Base-by-base conservation (phyloP, 2,329 filamentous ascomycete genomes). In the Penicillium sp. region DNA sequence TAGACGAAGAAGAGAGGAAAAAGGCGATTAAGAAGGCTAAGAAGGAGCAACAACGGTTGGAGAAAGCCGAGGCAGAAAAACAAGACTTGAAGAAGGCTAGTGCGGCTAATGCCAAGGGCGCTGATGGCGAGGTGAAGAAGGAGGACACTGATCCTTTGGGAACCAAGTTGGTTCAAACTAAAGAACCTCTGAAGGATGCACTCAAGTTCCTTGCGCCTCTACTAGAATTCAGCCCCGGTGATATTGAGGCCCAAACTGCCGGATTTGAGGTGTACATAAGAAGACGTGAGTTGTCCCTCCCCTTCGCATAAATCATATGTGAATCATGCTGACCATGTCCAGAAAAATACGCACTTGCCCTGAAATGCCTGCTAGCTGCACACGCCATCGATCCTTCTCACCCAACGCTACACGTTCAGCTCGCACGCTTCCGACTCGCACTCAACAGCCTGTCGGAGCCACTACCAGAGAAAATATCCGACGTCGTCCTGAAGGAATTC, bases 181-280 rank as follows among this genome's bases (percentile, higher is more conserved):
- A 86, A 57, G 87, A 94, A 56, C 93, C 94, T 8, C 76, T 99
- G 46, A 86, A 85, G 48, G 91, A 94, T 66, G 91, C 91, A 3
- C 88, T 91, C 79, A 96, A 93, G 72, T 96, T 94, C 70, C 73
- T 99, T 56, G 79, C 74, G 16, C 91, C 90, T 3, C 78, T 99
- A 64, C 80, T 99, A 59, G 88, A 96, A 71, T 88, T 87, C 67
- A 92, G 86, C 66, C 87, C 91, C 1, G 84, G 88, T 76, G 89
- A 86, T 68, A 83, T 96, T 48, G 85, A 94, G 60, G 89, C 84
- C 21, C 94, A 99, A 74, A 81, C 87, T 62, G 84, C 87, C 52
- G 94, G 91, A 5, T 97, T 97, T 65, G 92, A 97, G 75, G 88
- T 99, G 18, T 92, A 90, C 69, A 80, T 95, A 59, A 83, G 91